Conservation (phyloP, 176 grass and related monocot genomes). For the Oryza rufipogon region DNA sequence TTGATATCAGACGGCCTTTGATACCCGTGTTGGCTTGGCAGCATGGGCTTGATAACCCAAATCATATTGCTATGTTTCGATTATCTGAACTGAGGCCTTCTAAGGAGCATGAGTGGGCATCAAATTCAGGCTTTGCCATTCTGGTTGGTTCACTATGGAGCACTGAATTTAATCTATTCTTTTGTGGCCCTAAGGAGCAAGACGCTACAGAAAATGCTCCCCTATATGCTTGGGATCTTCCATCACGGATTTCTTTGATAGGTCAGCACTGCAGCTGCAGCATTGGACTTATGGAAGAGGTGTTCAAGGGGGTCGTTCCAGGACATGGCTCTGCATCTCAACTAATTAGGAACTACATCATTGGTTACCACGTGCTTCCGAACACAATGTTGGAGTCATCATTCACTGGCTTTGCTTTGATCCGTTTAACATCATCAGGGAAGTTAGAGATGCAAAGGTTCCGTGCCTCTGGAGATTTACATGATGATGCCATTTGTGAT, state of each 20-base stretch:
- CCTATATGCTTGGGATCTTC: constrained; percentile 68
- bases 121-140: constrained; percentile 68
- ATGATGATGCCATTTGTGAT: constrained; percentile 33
- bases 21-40: constrained; percentile 70
- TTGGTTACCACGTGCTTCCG: constrained; percentile 73
- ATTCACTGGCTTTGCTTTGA: constrained; percentile 64
- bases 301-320: constrained; percentile 46
- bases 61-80: constrained; percentile 68
- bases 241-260: constrained; percentile 61
- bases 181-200: constrained; percentile 61
- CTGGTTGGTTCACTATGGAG: constrained; percentile 75
- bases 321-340: constrained; percentile 38
- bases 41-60: constrained; percentile 65
- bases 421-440: constrained; percentile 61
- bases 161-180: constrained; percentile 64
- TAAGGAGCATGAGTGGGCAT: constrained; percentile 52
- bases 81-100: constrained; percentile 67
- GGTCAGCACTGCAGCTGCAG: constrained; percentile 38
- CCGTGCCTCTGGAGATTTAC: constrained; percentile 28
- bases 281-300: constrained; percentile 49
- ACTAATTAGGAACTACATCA: constrained; percentile 39
- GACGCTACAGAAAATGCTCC: constrained; percentile 39
- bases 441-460: constrained; percentile 86
- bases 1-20: constrained; percentile 62
- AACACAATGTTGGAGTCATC: constrained; percentile 33